Base-by-base conservation (phyloP, 2,329 filamentous ascomycete species). In the Zarea fungicola region DNA sequence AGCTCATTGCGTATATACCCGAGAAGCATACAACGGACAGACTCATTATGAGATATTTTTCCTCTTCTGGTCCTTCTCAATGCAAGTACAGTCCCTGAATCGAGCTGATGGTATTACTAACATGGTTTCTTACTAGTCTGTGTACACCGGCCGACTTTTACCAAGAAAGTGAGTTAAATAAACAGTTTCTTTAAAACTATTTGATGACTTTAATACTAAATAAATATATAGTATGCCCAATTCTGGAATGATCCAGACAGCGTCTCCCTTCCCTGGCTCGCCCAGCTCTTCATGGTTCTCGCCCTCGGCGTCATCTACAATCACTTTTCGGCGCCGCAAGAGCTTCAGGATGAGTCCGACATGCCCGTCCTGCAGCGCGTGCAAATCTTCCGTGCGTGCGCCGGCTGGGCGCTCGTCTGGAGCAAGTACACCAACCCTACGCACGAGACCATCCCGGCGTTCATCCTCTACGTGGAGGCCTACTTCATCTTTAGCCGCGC, bases 1-100 rank as follows among this genome's bases (percentile, higher is more conserved):
- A 79, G 8, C 57, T 82, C 18, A 51, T 82, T 3, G 62, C 60
- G n/a, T 56, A 70, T 35, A 54, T 82, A 8, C 77, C 78, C 3
- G 65, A 72, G 18, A 69, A 69, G 34, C 57, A 58, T 2, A 60
- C 77, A 5, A 69, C 72, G 8, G 77, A 80, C 55, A 67, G 71
- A 29, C 63, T 81, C 31, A 67, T 80, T 52, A 72, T 71, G 54
- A 64, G 72, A 40, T 81, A 78, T 56, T 81, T 81, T 56, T 67
- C 69, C 47, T 76, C 75, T 0, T 70, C 73, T 53, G 76, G 70
- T 47, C 75, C 77, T 16, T 74, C 76, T 34, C 67, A 76, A 50
- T 70, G 76, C 80, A 58, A 58, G 68, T 62, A n/a, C 18, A 32
- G 14, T 5, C 11, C 16, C 10, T 32, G 11, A 25, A 8, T n/a